phyloP scores from a whole-genome alignment of 163 green algal species.

The Scenedesmus sp. region DNA sequence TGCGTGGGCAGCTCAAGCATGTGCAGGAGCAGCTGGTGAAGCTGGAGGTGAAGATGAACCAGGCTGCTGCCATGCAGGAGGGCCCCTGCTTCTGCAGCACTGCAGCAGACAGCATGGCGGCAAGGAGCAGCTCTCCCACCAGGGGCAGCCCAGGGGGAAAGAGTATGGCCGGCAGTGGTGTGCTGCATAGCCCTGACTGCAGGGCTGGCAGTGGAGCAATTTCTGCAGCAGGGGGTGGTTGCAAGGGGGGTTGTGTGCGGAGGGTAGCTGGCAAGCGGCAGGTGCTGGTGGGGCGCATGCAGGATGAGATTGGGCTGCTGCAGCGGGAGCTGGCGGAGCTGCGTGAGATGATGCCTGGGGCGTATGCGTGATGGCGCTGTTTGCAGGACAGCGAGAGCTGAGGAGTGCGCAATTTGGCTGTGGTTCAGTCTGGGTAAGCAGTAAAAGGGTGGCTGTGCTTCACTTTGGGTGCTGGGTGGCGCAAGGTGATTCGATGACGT shows the following conservation, averaged over 20 bases:
- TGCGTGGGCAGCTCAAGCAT: conserved; percentile 29
- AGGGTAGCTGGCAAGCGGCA: background rate
- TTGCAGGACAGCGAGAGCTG: background rate
- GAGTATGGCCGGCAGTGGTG: background rate
- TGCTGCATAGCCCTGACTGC: background rate
- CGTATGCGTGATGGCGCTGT: background rate
- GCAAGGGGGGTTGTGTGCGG: background rate
- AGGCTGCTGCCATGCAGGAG: conserved; percentile 32
- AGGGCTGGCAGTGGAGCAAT: too few species aligned
- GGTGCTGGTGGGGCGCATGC: conserved; percentile 39
- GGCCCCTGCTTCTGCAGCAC: background rate
- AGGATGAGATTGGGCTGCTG: conserved; percentile 37
- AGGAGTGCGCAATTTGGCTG: background rate
- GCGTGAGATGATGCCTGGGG: background rate
- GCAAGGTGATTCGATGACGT: too few species aligned
- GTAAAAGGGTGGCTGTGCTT: background rate
- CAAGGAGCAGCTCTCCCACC: background rate
- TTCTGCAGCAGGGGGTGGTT: background rate
- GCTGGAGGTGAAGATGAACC: conserved; percentile 43
- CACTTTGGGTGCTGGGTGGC: too few species aligned
- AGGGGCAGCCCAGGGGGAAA: background rate
- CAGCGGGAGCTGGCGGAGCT: conserved; percentile 30
- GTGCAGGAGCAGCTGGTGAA: conserved; percentile 33
- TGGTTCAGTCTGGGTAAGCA: background rate
- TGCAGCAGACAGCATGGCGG: background rate